phyloP scores from a whole-genome alignment of 192 early-diverging fungal genomes.

The Cetraspora pellucida region DNA sequence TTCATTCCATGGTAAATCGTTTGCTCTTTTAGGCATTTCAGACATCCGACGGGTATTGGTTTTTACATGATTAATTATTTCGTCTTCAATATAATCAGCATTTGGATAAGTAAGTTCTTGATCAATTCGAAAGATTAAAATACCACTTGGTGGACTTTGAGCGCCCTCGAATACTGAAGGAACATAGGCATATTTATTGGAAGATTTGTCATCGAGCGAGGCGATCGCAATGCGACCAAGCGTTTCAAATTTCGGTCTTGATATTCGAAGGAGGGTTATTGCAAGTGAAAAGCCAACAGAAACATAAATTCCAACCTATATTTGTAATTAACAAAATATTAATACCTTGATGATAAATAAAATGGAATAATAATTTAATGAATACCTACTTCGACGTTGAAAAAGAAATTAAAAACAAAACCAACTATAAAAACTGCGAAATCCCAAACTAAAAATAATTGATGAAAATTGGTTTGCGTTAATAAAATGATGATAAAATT shows the following conservation, averaged over 20 bases:
- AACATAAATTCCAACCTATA: conserved; percentile 83
- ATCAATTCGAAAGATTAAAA: conserved; percentile 71
- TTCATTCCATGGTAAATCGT: conserved; percentile 64
- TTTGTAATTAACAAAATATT: conserved; percentile 20
- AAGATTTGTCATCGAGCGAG: conserved; percentile 31
- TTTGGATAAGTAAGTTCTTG: conserved; percentile 76
- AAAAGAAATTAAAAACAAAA: conserved; percentile 63
- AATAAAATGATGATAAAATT: conserved; percentile 39
- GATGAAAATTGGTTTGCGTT: background rate
- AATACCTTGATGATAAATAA: conserved; percentile 40
- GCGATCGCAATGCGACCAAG: conserved; percentile 47
- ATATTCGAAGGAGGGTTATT: conserved; percentile 78
- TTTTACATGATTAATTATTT: conserved; percentile 50
- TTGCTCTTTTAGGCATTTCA: conserved; percentile 48
- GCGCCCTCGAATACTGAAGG: conserved; percentile 14
- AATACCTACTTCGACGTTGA: conserved; percentile 55
- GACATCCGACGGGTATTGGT: conserved; percentile 38
- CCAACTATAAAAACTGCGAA: conserved; percentile 54
- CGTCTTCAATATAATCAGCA: conserved; percentile 55
- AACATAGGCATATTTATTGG: conserved; percentile 38
- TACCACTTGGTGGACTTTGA: conserved; percentile 53
- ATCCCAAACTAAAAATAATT: conserved; percentile 45
- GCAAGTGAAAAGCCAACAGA: conserved; percentile 71
- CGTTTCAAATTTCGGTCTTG: conserved; percentile 64
- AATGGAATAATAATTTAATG: conserved; percentile 37